Conservation (phyloP, 805 yeast species). For the Sungouiella thailandica region DNA sequence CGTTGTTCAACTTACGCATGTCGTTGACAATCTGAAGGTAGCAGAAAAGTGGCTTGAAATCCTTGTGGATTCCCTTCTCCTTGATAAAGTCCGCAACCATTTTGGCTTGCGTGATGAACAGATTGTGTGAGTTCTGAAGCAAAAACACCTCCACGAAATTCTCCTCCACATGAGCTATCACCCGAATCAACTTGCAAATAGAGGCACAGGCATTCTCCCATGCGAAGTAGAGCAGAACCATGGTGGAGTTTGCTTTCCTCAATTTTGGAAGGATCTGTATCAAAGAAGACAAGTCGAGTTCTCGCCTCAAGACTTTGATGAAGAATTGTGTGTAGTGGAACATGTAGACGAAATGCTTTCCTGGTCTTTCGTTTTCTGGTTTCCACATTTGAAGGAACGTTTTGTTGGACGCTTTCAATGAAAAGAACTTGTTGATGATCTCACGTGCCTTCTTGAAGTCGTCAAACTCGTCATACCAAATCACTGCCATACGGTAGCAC, state of each 20-base stretch:
- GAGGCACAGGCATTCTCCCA: conserved; percentile 62
- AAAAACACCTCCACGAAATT: conserved; percentile 49
- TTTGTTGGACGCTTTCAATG: conserved; percentile 63
- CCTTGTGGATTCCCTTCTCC: conserved; percentile 29
- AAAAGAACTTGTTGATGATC: conserved; percentile 60
- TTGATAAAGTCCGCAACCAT: conserved; percentile 21
- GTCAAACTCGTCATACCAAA: conserved; percentile 49
- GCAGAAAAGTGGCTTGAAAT: conserved; percentile 36
- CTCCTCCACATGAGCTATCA: conserved; percentile 37
- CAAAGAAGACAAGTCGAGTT: conserved; percentile 55
- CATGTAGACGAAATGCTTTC: conserved; percentile 82
- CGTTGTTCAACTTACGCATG: conserved; percentile 68
- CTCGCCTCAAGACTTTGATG: conserved; percentile 48
- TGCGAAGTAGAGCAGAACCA: conserved; percentile 57
- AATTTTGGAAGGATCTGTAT: conserved; percentile 62
- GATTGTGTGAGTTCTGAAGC: conserved; percentile 38
- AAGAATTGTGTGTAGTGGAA: conserved; percentile 63
- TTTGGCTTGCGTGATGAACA: conserved; percentile 38
- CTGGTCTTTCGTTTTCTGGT: conserved; percentile 87
- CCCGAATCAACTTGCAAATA: conserved; percentile 48
- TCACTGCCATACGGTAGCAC: conserved; percentile 61
- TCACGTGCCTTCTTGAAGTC: conserved; percentile 52
- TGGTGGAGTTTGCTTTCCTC: conserved; percentile 72
- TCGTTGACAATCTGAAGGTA: conserved; percentile 51
- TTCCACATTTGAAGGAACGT: conserved; percentile 86